Conservation (phyloP, 208 protist species). For the Leishmania braziliensis region DNA sequence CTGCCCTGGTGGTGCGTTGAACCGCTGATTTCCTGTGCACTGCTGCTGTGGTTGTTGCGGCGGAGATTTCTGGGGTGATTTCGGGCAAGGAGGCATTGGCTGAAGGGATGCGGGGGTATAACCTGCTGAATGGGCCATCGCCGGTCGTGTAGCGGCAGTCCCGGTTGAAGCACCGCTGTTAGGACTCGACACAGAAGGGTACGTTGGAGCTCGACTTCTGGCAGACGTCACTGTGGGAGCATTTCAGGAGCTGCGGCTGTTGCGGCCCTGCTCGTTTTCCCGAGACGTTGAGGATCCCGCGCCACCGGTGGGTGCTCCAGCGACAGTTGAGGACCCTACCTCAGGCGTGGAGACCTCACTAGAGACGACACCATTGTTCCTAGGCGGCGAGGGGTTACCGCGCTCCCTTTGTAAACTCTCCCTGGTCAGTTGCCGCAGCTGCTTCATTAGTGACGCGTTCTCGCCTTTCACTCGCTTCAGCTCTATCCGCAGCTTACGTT, state of each 20-base stretch:
- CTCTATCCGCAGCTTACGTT: slow-evolving; percentile 32
- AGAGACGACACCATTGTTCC: not conserved
- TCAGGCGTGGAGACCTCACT: not conserved
- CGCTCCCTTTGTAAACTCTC: too few relatives aligned
- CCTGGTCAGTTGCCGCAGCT: slow-evolving; percentile 25
- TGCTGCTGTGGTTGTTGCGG: not conserved
- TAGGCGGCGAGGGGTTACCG: not conserved
- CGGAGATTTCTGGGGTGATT: not conserved
- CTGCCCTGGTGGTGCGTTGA: not conserved
- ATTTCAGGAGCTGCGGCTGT: not conserved
- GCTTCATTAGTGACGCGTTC: slow-evolving; percentile 41
- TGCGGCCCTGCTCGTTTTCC: not conserved
- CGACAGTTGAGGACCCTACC: not conserved
- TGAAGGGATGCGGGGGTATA: not conserved
- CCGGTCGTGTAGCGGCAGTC: not conserved
- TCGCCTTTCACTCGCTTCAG: slow-evolving; percentile 40
- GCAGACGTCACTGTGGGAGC: not conserved
- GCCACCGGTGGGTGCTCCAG: not conserved
- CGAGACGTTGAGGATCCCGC: too few relatives aligned
- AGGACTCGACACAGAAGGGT: not conserved
- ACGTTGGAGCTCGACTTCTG: not conserved
- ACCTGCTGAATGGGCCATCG: not conserved
- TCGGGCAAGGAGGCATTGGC: not conserved
- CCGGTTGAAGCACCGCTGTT: not conserved
- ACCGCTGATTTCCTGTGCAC: slow-evolving; percentile 24